Conservation (phyloP, 2,329 filamentous ascomycete genomes). For the Alternaria rosae region DNA sequence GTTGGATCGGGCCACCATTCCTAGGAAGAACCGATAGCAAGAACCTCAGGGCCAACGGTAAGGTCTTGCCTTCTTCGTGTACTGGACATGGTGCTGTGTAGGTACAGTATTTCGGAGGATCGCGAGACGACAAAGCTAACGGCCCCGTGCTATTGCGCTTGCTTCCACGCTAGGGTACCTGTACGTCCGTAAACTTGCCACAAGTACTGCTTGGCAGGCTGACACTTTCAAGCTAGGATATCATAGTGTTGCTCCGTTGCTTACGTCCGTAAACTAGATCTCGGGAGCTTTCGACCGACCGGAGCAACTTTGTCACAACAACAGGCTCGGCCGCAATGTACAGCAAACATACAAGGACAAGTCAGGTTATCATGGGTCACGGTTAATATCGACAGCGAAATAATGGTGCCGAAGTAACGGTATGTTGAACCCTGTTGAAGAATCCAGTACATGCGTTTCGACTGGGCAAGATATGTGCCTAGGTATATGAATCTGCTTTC, state of each 20-base stretch:
- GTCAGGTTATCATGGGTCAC: not conserved
- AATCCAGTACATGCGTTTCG: not conserved
- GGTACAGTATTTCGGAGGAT: not conserved
- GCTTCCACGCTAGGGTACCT: not conserved
- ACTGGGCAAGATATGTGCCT: not conserved
- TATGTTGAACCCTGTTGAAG: not conserved
- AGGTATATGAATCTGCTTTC: not conserved
- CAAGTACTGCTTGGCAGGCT: not conserved
- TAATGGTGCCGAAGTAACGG: not conserved
- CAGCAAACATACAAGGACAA: not conserved
- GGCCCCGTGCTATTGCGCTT: no score
- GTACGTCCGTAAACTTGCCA: not conserved
- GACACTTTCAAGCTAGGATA: not conserved
- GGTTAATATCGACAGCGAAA: not conserved
- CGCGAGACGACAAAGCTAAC: not conserved
- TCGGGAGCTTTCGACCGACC: not conserved
- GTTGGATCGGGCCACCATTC: no score
- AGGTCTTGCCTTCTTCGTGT: no score
- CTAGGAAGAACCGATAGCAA: no score
- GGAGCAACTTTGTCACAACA: not conserved
- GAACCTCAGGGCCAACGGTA: no score
- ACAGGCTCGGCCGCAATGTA: not conserved
- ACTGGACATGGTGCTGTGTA: no score
- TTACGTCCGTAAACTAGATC: not conserved
- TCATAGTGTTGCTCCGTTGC: not conserved